These are phyloP conservation scores for Pythium aristosporum DNA, from an alignment of 352 stramenopile species.

Conservation along the genomic window DNA sequence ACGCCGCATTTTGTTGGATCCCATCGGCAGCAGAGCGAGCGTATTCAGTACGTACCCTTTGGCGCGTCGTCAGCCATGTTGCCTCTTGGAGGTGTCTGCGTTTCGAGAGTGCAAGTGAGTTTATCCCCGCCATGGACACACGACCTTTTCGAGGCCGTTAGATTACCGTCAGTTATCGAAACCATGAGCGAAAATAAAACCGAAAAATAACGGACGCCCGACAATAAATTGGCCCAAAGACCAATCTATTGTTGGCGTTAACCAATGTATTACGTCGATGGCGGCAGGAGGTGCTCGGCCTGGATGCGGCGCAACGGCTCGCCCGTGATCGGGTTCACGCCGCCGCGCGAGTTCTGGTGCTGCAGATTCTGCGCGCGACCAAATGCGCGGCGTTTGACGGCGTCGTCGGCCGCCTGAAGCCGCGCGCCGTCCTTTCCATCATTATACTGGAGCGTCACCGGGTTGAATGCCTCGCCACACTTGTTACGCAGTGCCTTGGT, in stretches of 20 bases:
- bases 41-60: constrained; percentile 30
- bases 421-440: constrained; percentile 79
- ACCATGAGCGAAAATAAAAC: too few relatives aligned
- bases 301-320: constrained; percentile 49
- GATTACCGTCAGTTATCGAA: constrained; percentile 2
- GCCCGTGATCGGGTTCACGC: constrained; percentile 88
- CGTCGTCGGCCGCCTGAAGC: constrained; percentile 59
- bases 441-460: constrained; percentile 87
- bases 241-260: not conserved
- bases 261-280: constrained; percentile 8
- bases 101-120: constrained; percentile 3
- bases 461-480: constrained; percentile 84
- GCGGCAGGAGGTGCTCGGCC: constrained; percentile 50
- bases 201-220: constrained; percentile 14
- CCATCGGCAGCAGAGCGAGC: not conserved
- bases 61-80: constrained; percentile 61
- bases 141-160: not conserved
- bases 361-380: constrained; percentile 79
- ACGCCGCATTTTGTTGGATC: not conserved
- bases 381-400: constrained; percentile 74
- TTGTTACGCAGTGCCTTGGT: constrained; percentile 87
- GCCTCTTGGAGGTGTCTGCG: constrained; percentile 10
- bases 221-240: not conserved
- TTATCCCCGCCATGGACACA: not conserved
- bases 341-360: constrained; percentile 74